Evolutionary conservation across 306 rosid species (phyloP), one percentile per base, ranked within the genome.

Genomic region (Cucurbita argyrosperma): DNA sequence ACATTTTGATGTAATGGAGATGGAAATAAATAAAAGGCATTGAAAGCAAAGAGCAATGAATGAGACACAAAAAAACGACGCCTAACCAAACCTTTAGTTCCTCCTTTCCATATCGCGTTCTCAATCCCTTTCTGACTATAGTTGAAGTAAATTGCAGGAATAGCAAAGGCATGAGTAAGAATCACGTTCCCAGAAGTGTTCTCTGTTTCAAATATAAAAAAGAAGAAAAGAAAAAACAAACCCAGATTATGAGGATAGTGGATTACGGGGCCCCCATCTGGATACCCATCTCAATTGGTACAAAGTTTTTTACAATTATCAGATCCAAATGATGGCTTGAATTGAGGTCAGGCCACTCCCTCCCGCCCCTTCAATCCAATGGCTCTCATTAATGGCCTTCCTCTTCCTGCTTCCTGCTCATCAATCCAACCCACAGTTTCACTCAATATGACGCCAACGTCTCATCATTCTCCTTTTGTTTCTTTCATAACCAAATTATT

Each of bases 401-500:
- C 4, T 65, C 10, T 8, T 65, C 5, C 4, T 65, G 49, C 4
- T 4, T 65, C 5, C 4, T 43, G 49, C 4, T 65, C 14, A 65
- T 19, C 16, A 65, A 42, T 65, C 72, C 72, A 43, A 43, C 53
- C 72, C 72, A 66, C 72, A 43, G 38, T 43, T 66, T 66, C 72
- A 66, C 53, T 66, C 18, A 66, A 66, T 43, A 66, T 66, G 72
- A 66, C 53, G 72, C 38, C 35, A 66, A 66, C 3, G 2, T 66
- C 38, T 19, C 72, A 66, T 66, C 72, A 66, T 66, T 66, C 53
- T 12, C 53, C 72, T 45, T 66, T 66, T 66, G 16, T 66, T 66
- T 66, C 72, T 66, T 66, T 66, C 72, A 66, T 66, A 66, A 66
- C 72, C 72, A 66, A 66, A 66, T 66, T 18, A 66, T 66, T 66